Evolutionary conservation across 2,329 filamentous ascomycete genomes (phyloP).

Genomic region (Xylogone sp.): DNA sequence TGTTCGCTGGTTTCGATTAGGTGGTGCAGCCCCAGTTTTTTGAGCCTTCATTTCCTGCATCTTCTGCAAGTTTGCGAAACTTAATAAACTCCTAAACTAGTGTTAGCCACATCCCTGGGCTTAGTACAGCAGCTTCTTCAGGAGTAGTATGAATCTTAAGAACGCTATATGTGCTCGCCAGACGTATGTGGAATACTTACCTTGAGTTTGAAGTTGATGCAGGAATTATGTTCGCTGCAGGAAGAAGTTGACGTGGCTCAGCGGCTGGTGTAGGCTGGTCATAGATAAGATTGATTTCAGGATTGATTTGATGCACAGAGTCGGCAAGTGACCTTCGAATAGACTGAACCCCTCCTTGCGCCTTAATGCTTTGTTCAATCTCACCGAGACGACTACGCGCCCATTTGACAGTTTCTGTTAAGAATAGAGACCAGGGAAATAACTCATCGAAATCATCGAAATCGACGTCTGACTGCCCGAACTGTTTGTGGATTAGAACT

Average conservation of each 20-base stretch:
- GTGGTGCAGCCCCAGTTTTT: not conserved
- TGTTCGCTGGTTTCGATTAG: slow-evolving; percentile 2
- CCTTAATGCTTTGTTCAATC: slow-evolving; percentile 36
- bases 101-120: not conserved
- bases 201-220: not conserved
- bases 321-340: slow-evolving; percentile 29
- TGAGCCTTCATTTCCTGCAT: not conserved
- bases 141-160: too few species aligned
- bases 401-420: slow-evolving; percentile 42
- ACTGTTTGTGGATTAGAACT: slow-evolving; percentile 30
- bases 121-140: too few species aligned
- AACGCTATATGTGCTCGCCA: too few species aligned
- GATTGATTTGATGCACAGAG: slow-evolving; percentile 26
- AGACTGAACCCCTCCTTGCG: slow-evolving; percentile 37
- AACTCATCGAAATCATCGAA: slow-evolving; percentile 36
- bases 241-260: slow-evolving; percentile 6
- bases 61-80: not conserved
- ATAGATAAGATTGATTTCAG: slow-evolving; percentile 15
- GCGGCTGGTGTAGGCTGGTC: slow-evolving; percentile 4
- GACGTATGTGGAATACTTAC: slow-evolving; percentile 4
- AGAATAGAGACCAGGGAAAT: slow-evolving; percentile 48
- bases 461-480: slow-evolving; percentile 31
- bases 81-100: not conserved
- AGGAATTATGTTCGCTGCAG: slow-evolving; percentile 13
- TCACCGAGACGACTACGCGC: slow-evolving; percentile 39